Base-by-base conservation (phyloP, 2,329 filamentous ascomycete species). In the Zasmidium angulare region DNA sequence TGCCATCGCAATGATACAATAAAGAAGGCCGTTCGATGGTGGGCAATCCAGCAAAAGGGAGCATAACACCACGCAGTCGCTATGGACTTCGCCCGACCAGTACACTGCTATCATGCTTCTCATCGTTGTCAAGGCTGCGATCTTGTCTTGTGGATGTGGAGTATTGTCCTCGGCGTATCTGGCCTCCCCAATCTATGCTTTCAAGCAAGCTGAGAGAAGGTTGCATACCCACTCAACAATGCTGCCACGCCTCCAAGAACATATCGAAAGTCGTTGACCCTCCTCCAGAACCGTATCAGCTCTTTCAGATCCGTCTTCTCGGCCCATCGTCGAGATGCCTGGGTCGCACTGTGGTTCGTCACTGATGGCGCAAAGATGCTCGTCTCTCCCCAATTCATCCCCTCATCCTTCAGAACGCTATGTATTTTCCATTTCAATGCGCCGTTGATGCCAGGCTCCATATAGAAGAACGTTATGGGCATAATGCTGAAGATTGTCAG, bases 351-450 rank as follows among this genome's bases (percentile, higher is more conserved):
- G 53, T 71, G 69, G 49, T 58, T 60, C 29, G 63, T 51, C 49
- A 67, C 66, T 11, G 62, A 65, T n/a, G 68, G 68, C 53, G 47
- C 56, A 43, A 51, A 67, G 4, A 67, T 46, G 4, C 46, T 61
- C 10, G 66, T 70, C 12, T 71, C 65, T 14, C 46, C 56, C 66
- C 70, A 58, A 12, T 31, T 58, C 56, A 67, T 65, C 1, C 59
- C 61, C 50, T 70, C 68, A n/a, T 68, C 65, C 43, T 64, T 67
- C 55, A 75, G 56, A 46, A 76, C 51, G 50, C 64, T 61, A 55
- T 75, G 70, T 4, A 69, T 72, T 58, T 75, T 76, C 74, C 74
- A 77, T 56, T 77, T 76, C 17, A 61, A 68, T 1, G 74, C 72
- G 3, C 74, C 74, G 50, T 77, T 76, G 47, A 76, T 69, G 1